Percentiles rank a stretch among this genome's conserved stretches.
Evolutionary conservation across 305 asterid genomes (phyloP).

Genomic region (Rubia tinctorum): DNA sequence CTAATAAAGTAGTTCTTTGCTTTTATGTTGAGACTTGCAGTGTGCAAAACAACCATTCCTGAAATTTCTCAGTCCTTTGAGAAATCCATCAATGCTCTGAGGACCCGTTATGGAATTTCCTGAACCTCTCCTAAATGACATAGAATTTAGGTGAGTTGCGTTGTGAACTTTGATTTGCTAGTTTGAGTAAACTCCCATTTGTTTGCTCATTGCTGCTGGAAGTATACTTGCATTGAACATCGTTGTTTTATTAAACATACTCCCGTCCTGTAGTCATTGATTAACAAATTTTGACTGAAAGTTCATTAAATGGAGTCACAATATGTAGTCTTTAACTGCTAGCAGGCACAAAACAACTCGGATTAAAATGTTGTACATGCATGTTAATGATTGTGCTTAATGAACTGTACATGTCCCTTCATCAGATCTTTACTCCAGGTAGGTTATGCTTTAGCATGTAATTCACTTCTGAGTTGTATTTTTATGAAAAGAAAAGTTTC

Average conservation of each 20-base stretch:
- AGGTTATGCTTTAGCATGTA: background rate
- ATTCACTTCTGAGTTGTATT: background rate
- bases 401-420: background rate
- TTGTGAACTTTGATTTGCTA: background rate
- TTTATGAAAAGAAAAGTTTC: background rate
- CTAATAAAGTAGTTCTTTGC: background rate
- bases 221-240: background rate
- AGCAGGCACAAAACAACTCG: no score
- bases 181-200: background rate
- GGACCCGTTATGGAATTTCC: constrained; percentile 63
- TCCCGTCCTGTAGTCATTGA: background rate
- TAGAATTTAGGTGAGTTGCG: constrained; percentile 12
- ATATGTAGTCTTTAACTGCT: background rate
- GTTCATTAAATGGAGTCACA: background rate
- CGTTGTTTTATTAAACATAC: background rate
- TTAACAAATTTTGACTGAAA: background rate
- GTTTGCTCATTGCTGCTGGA: constrained; percentile 1
- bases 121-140: constrained; percentile 29
- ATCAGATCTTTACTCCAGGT: background rate
- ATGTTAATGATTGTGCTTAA: background rate
- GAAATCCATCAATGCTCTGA: constrained; percentile 65
- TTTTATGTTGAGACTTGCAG: constrained; percentile 34
- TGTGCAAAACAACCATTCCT: constrained; percentile 61
- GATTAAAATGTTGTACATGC: background rate
- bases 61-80: constrained; percentile 62